Base-by-base conservation (phyloP, 805 yeast species). In the Lipomyces sp. region DNA sequence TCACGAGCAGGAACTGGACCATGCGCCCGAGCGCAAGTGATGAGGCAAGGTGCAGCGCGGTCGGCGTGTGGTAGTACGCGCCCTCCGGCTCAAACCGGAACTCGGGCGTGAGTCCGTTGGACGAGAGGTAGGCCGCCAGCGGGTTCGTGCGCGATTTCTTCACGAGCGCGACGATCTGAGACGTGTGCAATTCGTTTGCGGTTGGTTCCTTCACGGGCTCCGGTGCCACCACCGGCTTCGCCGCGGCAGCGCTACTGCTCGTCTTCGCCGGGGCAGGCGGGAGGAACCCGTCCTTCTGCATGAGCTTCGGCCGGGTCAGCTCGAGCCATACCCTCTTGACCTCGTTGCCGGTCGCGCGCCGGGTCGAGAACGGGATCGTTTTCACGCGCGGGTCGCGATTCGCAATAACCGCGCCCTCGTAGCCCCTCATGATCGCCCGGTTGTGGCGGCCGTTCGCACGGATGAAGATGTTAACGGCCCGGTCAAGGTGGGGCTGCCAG, bases 321-420 rank as follows among this genome's bases (percentile, higher is more conserved):
- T 83, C 83, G 24, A 78, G 74, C 98, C 98, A 93, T 0, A 95
- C 88, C 42, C 81, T 77, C 62, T 82, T 86, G 59, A 93, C 70
- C 65, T 90, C 98, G 1, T 79, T 70, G 0, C 84, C 74, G 0
- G 96, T 90, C 1, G 98, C 95, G 58, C 96, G 76, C 49, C 79
- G 80, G 0, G 98, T 91, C 0, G 96, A 83, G 69, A 93, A 89
- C 1, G 98, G 98, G 64, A 91, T 80, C 2, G 74, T 68, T 55
- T 77, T 79, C 5, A 93, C 68, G 56, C 96, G 74, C 0, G 70
- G 57, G 64, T 91, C 97, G 31, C 70, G 69, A 31, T 73, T 63
- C 5, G 80, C 66, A 1, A 79, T 74, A 0, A 82, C 76, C 28
- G 81, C 81, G 29, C 79, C 83, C 5, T 60, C 60, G 60, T 82